These are phyloP conservation scores for Evansstolkia leycettana DNA, from an alignment of 495 filamentous ascomycete genomes.

Conservation along the genomic window DNA sequence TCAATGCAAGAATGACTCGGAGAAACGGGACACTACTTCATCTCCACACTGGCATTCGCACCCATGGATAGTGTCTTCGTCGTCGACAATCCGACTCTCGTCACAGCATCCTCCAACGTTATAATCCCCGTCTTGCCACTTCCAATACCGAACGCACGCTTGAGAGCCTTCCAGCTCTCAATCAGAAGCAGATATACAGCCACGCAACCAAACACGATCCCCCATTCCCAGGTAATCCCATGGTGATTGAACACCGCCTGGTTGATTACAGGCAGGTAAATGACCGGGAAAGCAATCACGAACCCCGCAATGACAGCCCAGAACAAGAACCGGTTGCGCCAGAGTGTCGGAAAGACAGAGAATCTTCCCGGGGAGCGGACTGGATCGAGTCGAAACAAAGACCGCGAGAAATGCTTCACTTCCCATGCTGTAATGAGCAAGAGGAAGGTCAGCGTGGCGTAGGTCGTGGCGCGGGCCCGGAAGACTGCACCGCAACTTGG, in stretches of 20 bases:
- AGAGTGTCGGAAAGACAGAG: constrained; percentile 52
- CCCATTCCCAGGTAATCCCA: constrained; percentile 68
- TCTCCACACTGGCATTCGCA: constrained; percentile 22
- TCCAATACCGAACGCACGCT: constrained; percentile 34
- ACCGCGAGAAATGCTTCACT: constrained; percentile 58
- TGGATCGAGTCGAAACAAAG: constrained; percentile 56
- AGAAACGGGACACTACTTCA: constrained; percentile 13
- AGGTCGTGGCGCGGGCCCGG: constrained; percentile 65
- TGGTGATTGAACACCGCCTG: constrained; percentile 60
- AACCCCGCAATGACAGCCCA: constrained; percentile 57
- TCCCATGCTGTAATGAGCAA: constrained; percentile 66
- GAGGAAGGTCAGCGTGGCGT: constrained; percentile 63
- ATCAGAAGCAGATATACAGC: constrained; percentile 47
- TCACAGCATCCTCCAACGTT: constrained; percentile 22
- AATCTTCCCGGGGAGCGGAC: constrained; percentile 26
- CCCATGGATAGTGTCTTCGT: constrained; percentile 16
- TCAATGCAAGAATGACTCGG: no score
- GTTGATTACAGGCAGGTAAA: constrained; percentile 64
- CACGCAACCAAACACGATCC: constrained; percentile 44
- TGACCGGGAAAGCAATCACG: constrained; percentile 54
- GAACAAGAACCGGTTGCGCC: constrained; percentile 63
- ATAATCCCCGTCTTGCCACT: constrained; percentile 22
- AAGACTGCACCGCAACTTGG: constrained; percentile 50
- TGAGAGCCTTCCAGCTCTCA: constrained; percentile 56
- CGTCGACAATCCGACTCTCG: constrained; percentile 13